Evolutionary conservation across 2,329 filamentous ascomycete genomes (phyloP).

Genomic region (Fusarium sp.): DNA sequence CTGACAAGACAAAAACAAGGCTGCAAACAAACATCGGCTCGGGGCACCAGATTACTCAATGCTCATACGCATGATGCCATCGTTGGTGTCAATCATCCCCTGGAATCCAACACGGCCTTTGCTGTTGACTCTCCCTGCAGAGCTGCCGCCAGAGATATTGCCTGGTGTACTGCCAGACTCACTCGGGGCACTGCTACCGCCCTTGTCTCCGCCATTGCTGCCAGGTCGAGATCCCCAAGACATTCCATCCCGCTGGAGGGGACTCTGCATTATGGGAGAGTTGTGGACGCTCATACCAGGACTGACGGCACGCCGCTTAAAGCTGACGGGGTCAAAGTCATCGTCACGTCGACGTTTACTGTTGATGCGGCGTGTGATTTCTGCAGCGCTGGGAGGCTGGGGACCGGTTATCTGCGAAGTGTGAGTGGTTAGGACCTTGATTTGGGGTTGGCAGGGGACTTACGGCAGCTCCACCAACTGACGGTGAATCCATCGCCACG

Average conservation of each 20-base stretch:
- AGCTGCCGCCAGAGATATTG: conserved; percentile 40
- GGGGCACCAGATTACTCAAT: conserved; percentile 70
- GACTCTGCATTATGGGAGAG: conserved; percentile 86
- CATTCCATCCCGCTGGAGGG: conserved; percentile 73
- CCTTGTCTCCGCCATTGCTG: conserved; percentile 64
- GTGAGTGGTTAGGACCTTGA: conserved; percentile 32
- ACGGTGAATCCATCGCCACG: conserved; percentile 74
- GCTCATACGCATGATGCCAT: conserved; percentile 95
- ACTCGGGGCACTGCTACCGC: conserved; percentile 61
- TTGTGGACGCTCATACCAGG: conserved; percentile 91
- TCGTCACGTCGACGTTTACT: conserved; percentile 88
- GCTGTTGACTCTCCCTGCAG: conserved; percentile 58
- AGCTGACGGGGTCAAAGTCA: conserved; percentile 84
- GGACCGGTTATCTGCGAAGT: conserved; percentile 46
- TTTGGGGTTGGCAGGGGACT: conserved; percentile 16
- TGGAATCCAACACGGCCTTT: conserved; percentile 78
- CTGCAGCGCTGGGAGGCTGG: conserved; percentile 69
- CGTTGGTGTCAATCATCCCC: conserved; percentile 95
- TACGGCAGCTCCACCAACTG: conserved; percentile 50
- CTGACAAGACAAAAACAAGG: conserved; percentile 3
- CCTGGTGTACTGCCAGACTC: conserved; percentile 54
- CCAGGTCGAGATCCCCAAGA: conserved; percentile 76
- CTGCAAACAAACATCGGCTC: neutral
- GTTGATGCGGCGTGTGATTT: conserved; percentile 79
- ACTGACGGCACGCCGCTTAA: conserved; percentile 91